Conservation (phyloP, 2,329 filamentous ascomycete genomes). For the Beauveria caledonica region DNA sequence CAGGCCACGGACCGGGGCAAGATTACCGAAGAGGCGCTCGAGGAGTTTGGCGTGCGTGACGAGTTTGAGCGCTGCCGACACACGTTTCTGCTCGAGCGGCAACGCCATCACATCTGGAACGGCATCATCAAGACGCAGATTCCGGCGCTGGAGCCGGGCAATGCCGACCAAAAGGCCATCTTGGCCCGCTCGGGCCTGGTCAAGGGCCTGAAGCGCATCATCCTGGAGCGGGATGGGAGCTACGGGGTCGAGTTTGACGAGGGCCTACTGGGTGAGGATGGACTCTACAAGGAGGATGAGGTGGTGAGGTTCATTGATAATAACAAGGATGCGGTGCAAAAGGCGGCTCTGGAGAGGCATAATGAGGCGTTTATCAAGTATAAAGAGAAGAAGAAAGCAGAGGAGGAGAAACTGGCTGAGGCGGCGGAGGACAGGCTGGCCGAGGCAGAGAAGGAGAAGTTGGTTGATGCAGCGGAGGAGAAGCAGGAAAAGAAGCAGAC, state of each 20-base stretch:
- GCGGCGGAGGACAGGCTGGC: background rate
- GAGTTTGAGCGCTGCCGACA: constrained; percentile 37
- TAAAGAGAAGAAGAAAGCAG: background rate
- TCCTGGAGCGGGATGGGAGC: constrained; percentile 35
- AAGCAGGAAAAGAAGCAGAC: background rate
- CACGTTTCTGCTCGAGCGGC: constrained; percentile 33
- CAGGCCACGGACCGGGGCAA: constrained; percentile 29
- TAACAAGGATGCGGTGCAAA: constrained; percentile 30
- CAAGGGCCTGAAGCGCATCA: constrained; percentile 39
- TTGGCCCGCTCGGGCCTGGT: constrained; percentile 27
- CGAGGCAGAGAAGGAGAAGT: too few species aligned
- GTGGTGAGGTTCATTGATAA: constrained; percentile 34
- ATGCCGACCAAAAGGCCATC: constrained; percentile 17
- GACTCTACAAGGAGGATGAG: constrained; percentile 35
- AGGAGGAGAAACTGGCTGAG: background rate
- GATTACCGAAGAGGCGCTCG: constrained; percentile 46
- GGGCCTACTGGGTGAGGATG: constrained; percentile 26
- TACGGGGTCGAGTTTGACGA: constrained; percentile 27
- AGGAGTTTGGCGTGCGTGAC: constrained; percentile 35
- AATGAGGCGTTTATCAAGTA: constrained; percentile 11
- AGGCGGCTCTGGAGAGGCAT: constrained; percentile 24
- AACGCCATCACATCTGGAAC: constrained; percentile 36
- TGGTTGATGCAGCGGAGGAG: too few species aligned
- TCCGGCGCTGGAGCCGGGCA: constrained; percentile 19
- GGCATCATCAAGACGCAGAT: constrained; percentile 34